phyloP scores from a whole-genome alignment of 495 filamentous ascomycete species.

The Penicillium bialowiezense region DNA sequence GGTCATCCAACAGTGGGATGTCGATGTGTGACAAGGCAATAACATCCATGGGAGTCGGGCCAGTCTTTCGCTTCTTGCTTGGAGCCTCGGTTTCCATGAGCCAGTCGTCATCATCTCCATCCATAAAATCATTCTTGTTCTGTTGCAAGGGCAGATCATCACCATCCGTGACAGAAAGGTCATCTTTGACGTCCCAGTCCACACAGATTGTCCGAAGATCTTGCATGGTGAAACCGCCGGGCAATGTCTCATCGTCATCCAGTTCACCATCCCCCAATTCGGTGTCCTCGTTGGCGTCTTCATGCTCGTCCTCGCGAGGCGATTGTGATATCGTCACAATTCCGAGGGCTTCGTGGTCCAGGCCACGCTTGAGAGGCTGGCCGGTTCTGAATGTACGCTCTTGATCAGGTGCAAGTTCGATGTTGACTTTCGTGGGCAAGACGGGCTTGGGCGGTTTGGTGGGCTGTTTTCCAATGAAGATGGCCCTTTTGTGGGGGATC shows the following conservation, averaged over 20 bases:
- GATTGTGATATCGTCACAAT: conserved; percentile 55
- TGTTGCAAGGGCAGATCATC: conserved; percentile 22
- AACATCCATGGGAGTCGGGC: conserved; percentile 36
- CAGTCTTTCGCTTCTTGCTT: conserved; percentile 50
- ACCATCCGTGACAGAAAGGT: conserved; percentile 25
- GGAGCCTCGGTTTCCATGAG: conserved; percentile 43
- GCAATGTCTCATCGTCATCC: conserved; percentile 45
- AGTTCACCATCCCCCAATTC: conserved; percentile 59
- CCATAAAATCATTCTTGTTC: conserved; percentile 21
- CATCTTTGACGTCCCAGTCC: conserved; percentile 71
- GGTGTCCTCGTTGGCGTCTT: conserved; percentile 53
- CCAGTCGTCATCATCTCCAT: conserved; percentile 50
- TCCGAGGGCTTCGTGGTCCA: conserved; percentile 55
- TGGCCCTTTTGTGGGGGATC: conserved; percentile 69
- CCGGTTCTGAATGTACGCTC: conserved; percentile 74
- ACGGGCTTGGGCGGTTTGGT: conserved; percentile 74
- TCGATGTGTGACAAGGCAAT: conserved; percentile 45
- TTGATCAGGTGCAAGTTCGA: conserved; percentile 80
- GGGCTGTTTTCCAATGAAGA: conserved; percentile 66
- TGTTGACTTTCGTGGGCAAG: conserved; percentile 77
- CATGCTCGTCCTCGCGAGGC: conserved; percentile 51
- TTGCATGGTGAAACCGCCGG: conserved; percentile 63
- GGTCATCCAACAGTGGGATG: conserved; percentile 57
- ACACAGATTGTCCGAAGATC: conserved; percentile 79
- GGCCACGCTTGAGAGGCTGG: conserved; percentile 50